Evolutionary conservation across 2,329 filamentous ascomycete genomes (phyloP), one percentile per base, ranked within the genome.

Genomic region (Pseudodiploospora longispora): DNA sequence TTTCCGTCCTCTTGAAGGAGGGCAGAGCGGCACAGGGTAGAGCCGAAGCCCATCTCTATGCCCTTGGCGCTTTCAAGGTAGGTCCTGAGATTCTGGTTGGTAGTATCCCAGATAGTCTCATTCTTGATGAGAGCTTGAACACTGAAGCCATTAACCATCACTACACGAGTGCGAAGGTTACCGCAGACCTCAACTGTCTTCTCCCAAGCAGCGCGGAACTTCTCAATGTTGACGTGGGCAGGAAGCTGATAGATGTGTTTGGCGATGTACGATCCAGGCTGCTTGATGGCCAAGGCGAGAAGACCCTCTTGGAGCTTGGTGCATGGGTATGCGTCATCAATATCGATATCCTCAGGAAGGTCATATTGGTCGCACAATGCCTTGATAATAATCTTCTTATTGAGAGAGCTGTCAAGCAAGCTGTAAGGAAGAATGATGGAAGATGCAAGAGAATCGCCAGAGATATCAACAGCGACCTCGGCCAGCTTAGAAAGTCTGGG

Each of bases 401-500:
- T 19, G 19, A 19, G 19, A 19, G 19, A 19, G 19, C 19, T 19
- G 19, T 19, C 19, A 19, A 19, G 19, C 19, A 19, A 19, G 19
- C 19, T 19, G 19, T 19, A 19, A 19, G 19, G 19, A 6, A 43
- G 34, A 50, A 46, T 6, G 48, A 41, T 6, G 34, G 19, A 6
- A 46, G 34, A 10, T 40, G 40, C 29, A 30, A 8, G 32, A n/a
- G 19, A 19, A 19, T 19, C 19, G 19, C 6, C 39, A 27, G 41
- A 10, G 12, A 6, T 7, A 27, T 43, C 29, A 5, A 35, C 27
- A 5, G 6, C 3, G n/a, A 10, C 12, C 2, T 9, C 35, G 35
- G 6, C 34, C 40, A 7, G 6, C 6, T 38, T 35, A 4, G 6
- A 46, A 7, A 52, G 41, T 4, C 49, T 39, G 0, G 51, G 51